Percentiles rank a stretch among this genome's conserved stretches.
These are phyloP conservation scores for Rosa multiflora DNA, from an alignment of 306 rosid species.

Conservation along the genomic window DNA sequence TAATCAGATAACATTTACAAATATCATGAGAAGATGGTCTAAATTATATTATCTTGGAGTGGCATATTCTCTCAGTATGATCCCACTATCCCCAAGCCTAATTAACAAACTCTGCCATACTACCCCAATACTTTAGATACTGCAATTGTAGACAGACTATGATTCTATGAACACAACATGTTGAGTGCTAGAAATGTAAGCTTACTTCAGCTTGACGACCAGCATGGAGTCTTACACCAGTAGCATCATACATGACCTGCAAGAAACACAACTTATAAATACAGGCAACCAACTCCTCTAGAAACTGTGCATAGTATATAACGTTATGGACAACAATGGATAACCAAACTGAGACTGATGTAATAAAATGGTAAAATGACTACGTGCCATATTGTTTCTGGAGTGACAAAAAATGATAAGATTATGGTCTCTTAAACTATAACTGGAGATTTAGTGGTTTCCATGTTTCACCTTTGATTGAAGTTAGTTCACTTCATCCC, in stretches of 20 bases:
- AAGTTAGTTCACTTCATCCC: not conserved
- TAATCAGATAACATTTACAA: not conserved
- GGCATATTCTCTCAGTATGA: not conserved
- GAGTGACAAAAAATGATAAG: not conserved
- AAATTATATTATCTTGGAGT: not conserved
- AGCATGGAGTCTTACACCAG: constrained; percentile 54
- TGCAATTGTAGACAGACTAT: not conserved
- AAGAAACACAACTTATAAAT: constrained; percentile 3
- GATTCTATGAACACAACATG: not conserved
- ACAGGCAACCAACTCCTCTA: not conserved
- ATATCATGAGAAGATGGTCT: not conserved
- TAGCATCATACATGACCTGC: constrained; percentile 57
- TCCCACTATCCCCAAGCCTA: constrained; percentile 10
- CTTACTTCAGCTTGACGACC: constrained; percentile 59
- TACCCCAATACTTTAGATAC: not conserved
- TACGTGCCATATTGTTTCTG: not conserved
- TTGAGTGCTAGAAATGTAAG: not conserved
- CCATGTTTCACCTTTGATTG: not conserved
- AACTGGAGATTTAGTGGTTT: not conserved
- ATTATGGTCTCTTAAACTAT: not conserved
- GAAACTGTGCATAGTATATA: not conserved
- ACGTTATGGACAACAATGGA: not conserved
- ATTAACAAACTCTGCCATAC: constrained; percentile 4
- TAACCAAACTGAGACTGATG: not conserved
- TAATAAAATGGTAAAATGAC: not conserved